Evolutionary conservation across 768 basidiomycete species (phyloP), one percentile per base, ranked within the genome.

Genomic region (Gloeophyllum trabeum): DNA sequence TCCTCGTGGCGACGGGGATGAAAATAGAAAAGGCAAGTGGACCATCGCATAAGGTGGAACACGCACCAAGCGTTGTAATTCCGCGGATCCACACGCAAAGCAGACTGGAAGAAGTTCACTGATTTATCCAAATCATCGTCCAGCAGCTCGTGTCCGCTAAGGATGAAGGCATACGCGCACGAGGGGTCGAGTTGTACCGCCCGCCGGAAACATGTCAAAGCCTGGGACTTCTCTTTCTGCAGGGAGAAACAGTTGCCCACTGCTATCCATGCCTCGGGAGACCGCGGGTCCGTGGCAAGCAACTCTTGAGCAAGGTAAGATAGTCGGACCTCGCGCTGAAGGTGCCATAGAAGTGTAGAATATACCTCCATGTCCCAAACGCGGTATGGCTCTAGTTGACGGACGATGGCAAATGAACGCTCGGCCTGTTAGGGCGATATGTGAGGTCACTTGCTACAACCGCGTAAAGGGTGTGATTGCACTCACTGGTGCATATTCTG

Each of bases 41-140:
- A 63, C 62, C 55, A 55, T 35, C 44, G 48, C 46, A 19, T 23
- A 42, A 35, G 39, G 30, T 24, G 16, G 43, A 18, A 36, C 42
- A 71, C 87, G 60, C 61, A 96, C 96, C 96, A 98, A 42, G 96
- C 96, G 64, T 96, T 94, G 63, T 98, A 99, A 63, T 96, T 91
- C 62, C 89, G 79, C 54, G 76, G 66, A 67, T 98, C 92, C 45
- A 85, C 81, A 63, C 87, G 78, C 60, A 99, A 71, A 28, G 94
- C 94, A 43, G 77, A 80, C 60, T 96, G 80, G 59, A 93, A 99
- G 67, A 88, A 93, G 46, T 73, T 77, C 50, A 93, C 79, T 26
- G 93, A 92, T 61, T 83, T 81, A 53, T 94, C 88, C 49, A 90
- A 69, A 67, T 98, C 91, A 54, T 98, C 94, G 62, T 97, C 87